Evolutionary conservation across 2,329 filamentous ascomycete genomes (phyloP).

Genomic region (Paecilomyces dactylethromorphus): DNA sequence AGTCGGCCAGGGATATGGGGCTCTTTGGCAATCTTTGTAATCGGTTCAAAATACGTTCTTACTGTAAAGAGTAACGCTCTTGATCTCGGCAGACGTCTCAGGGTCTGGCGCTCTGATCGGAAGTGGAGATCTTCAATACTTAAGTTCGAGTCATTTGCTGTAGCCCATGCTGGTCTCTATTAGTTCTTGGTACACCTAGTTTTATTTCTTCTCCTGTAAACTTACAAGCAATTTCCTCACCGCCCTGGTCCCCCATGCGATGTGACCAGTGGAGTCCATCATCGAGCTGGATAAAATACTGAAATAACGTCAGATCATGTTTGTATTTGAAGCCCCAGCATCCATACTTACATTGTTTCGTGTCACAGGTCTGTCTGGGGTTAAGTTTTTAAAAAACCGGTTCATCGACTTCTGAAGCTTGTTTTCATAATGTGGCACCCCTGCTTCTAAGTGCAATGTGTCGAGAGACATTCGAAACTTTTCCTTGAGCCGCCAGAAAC

Average conservation of each 20-base stretch:
- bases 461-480: conserved; percentile 12
- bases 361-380: conserved; percentile 8
- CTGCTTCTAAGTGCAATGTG: conserved; percentile 9
- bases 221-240: conserved; percentile 7
- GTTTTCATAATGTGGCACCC: conserved; percentile 8
- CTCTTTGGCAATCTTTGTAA: neutral
- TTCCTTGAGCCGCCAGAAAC: conserved; percentile 9
- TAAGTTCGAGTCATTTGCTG: conserved; percentile 1
- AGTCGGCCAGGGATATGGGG: conserved; percentile 3
- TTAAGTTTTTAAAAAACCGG: conserved; percentile 7
- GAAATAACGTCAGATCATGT: neutral
- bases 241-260: conserved; percentile 11
- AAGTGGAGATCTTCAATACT: conserved; percentile 6
- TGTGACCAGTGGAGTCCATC: conserved; percentile 13
- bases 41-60: neutral
- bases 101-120: conserved; percentile 7
- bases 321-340: neutral
- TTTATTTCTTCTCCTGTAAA: neutral
- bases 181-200: neutral
- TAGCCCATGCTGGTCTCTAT: neutral
- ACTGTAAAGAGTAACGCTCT: conserved; percentile 1
- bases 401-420: conserved; percentile 10
- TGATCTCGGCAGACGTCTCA: conserved; percentile 2
- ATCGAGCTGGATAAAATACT: conserved; percentile 12
- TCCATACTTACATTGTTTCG: conserved; percentile 6